Base-by-base conservation (phyloP, 139 green algal genomes). In the Closterium sp. region DNA sequence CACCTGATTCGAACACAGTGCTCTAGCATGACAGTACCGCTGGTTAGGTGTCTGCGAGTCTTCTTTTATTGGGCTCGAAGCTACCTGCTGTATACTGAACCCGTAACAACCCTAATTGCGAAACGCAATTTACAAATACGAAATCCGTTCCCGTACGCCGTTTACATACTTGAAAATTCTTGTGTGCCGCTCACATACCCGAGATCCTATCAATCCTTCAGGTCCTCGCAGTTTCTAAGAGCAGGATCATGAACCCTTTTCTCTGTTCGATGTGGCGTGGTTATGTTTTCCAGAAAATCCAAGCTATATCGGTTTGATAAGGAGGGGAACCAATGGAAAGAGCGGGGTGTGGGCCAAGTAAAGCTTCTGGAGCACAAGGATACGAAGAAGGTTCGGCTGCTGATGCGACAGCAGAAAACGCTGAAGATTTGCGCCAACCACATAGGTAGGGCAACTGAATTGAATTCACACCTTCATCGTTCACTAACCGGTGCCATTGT, bases 361-460 rank as follows among this genome's bases (percentile, higher is more conserved):
- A 98, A 97, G 94, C 94, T 99, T 86, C 95, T 99, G 92, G 92
- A 99, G 96, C 96, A 99, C 96, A 99, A 99, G 94, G 96, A 97
- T 86, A 98, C 96, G 91, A 93, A 97, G 91, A 98, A 98, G 91
- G 97, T 98, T 38, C 96, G 98, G 24, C 95, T 99, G 88, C 95
- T 99, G 9, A 99, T 99, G 97, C 96, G 98, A 10, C 96, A 98
- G 93, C 97, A 99, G 86, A 99, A 99, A 96, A 99, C 97, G n/a
- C 95, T 99, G 2, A 99, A 99, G 96, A 98, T 99, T 87, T 96
- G 98, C 24, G 97, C 97, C 22, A 99, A 99, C 96, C 93, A 95
- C 34, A 79, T 13, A 79, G 62, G 62, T 79, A 79, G 62, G 62
- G 62, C 62, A 79, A 79, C 62, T 13, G 3, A 13, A 79, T 2